A percentile compares a stretch with the other conserved stretches of the same genome.
Conservation (phyloP, 345 rosid genomes). For the Geranium rotundifolium region DNA sequence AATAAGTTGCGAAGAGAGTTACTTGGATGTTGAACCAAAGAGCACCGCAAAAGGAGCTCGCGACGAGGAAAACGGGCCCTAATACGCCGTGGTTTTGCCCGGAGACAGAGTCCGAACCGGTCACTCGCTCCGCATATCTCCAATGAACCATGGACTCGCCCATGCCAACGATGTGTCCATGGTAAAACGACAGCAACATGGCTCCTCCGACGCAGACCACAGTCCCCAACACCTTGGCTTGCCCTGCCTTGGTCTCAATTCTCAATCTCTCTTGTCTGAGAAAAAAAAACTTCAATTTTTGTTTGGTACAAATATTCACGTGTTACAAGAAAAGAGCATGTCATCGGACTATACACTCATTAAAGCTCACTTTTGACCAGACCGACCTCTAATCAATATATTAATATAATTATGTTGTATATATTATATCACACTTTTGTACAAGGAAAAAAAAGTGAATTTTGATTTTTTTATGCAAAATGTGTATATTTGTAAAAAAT, state of each 20-base stretch:
- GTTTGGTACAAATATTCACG: no score
- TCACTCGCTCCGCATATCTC: conserved; percentile 43
- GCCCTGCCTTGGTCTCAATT: conserved; percentile 50
- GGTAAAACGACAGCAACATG: conserved; percentile 84
- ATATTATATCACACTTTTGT: no score
- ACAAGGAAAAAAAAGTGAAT: no score
- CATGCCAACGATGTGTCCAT: conserved; percentile 42
- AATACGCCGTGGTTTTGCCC: conserved; percentile 28
- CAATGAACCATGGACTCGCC: conserved; percentile 67
- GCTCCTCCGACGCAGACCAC: conserved; percentile 75
- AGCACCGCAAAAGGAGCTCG: conserved; percentile 48
- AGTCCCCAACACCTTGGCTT: conserved; percentile 77
- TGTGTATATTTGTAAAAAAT: no score
- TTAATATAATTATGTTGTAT: no score
- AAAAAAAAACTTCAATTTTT: not conserved
- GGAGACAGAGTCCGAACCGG: conserved; percentile 7
- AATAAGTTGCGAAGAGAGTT: not conserved
- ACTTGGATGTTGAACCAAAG: conserved; percentile 81
- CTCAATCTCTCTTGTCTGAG: conserved; percentile 70
- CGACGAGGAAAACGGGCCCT: conserved; percentile 54
- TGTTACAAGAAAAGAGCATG: no score
- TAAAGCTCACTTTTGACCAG: no score
- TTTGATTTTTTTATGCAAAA: no score
- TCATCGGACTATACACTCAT: no score
- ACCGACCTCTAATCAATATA: no score